Percentiles rank a stretch among this genome's conserved stretches.
Conservation (phyloP, 73 alveolate genomes). For the Halteria grandinella region DNA sequence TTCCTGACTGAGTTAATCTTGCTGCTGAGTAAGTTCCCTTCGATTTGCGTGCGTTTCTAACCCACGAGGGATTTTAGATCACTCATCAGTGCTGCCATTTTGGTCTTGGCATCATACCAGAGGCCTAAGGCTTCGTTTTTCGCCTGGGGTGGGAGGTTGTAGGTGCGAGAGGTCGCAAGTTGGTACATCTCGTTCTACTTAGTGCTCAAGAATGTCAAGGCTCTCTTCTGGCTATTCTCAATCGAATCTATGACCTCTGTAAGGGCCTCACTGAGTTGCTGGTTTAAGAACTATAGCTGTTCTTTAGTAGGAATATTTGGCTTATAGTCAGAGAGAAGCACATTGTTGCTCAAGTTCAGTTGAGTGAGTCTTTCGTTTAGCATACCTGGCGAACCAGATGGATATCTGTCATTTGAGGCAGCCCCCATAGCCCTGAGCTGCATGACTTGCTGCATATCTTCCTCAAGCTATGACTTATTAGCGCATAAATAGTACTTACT, state of each 20-base stretch:
- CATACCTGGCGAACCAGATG: neutral
- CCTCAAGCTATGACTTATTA: conserved; percentile 25
- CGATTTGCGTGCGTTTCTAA: conserved; percentile 3
- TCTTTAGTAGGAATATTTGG: conserved; percentile 25
- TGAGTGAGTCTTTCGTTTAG: neutral
- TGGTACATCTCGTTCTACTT: conserved; percentile 47
- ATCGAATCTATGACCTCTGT: neutral
- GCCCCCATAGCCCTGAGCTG: conserved; percentile 11
- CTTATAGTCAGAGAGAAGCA: conserved; percentile 4
- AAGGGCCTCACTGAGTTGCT: conserved; percentile 12
- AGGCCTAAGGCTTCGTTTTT: conserved; percentile 42
- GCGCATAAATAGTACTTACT: neutral
- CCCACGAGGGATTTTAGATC: neutral
- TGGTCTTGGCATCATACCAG: conserved; percentile 58
- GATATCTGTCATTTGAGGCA: no score
- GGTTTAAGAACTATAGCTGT: conserved; percentile 8
- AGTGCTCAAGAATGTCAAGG: neutral
- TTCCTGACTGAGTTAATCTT: conserved; percentile 17
- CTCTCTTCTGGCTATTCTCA: conserved; percentile 11
- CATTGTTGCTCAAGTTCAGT: conserved; percentile 8
- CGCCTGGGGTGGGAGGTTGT: conserved; percentile 40
- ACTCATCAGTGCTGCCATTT: conserved; percentile 4
- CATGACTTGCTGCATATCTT: conserved; percentile 37
- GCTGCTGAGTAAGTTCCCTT: conserved; percentile 24
- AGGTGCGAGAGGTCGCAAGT: conserved; percentile 38